Conservation (phyloP, 139 green algal species). For the Coelastrella sp. region DNA sequence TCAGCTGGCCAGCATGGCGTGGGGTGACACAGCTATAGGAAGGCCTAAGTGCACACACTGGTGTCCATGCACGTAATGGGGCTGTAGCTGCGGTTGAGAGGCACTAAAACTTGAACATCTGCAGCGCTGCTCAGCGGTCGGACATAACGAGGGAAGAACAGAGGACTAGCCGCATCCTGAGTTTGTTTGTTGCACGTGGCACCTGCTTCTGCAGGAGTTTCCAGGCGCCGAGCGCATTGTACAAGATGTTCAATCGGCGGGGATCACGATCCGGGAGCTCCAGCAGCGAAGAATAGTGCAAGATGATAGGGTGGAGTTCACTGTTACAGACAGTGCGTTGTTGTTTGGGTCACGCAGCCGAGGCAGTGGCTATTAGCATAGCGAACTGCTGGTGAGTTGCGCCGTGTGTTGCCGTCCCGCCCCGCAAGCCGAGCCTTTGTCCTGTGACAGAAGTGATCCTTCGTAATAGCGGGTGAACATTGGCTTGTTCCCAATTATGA, state of each 20-base stretch:
- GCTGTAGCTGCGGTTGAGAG: no score
- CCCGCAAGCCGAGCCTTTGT: no score
- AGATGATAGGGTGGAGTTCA: conserved; percentile 56
- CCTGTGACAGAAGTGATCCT: no score
- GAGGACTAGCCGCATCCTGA: background rate
- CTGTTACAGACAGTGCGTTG: conserved; percentile 47
- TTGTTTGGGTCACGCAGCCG: conserved; percentile 17
- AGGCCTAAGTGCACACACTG: no score
- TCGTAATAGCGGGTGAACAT: no score
- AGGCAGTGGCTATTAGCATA: background rate
- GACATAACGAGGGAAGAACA: no score
- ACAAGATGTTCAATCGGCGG: conserved; percentile 46
- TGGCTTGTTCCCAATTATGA: no score
- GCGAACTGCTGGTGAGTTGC: background rate
- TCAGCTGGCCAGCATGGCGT: no score
- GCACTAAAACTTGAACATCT: background rate
- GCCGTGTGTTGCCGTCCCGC: no score
- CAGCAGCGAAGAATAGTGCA: conserved; percentile 61
- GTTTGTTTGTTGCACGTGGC: background rate
- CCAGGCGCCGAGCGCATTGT: conserved; percentile 64
- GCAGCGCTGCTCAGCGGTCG: background rate
- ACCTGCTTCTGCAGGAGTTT: conserved; percentile 48
- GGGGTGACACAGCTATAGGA: no score
- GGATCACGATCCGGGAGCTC: conserved; percentile 57
- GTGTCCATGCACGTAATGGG: no score